These are phyloP conservation scores for Corynespora cassiicola DNA, from an alignment of 2,329 filamentous ascomycete genomes.

Conservation along the genomic window DNA sequence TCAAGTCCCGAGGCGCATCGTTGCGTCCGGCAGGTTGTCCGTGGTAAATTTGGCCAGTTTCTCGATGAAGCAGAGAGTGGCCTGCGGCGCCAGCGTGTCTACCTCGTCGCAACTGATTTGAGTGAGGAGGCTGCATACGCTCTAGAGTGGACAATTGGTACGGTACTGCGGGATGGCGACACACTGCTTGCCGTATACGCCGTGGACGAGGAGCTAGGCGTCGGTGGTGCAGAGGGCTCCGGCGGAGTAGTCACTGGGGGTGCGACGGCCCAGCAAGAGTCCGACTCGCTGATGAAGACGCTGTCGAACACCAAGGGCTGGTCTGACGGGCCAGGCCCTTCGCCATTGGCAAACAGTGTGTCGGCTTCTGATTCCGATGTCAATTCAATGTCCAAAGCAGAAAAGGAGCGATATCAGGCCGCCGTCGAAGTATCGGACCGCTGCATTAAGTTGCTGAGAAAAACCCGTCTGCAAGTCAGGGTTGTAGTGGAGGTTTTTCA, in stretches of 20 bases:
- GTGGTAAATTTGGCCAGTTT: constrained; percentile 82
- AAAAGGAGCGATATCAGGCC: constrained; percentile 80
- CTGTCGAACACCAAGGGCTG: constrained; percentile 55
- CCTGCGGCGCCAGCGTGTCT: constrained; percentile 80
- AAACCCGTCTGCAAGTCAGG: constrained; percentile 89
- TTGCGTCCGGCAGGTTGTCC: constrained; percentile 86
- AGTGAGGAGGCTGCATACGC: constrained; percentile 95
- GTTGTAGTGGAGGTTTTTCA: constrained; percentile 96
- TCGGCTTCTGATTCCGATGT: constrained; percentile 44
- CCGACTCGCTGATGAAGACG: constrained; percentile 73
- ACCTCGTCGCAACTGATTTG: constrained; percentile 93
- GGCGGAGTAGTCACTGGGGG: constrained; percentile 72
- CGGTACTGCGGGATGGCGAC: constrained; percentile 90
- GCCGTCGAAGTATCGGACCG: constrained; percentile 84
- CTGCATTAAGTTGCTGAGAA: constrained; percentile 83
- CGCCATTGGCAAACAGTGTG: constrained; percentile 42
- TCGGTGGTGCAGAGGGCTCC: constrained; percentile 57
- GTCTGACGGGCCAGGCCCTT: constrained; percentile 31
- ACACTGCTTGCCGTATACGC: constrained; percentile 93
- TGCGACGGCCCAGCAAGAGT: constrained; percentile 75
- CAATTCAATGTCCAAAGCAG: constrained; percentile 58
- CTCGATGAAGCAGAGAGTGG: constrained; percentile 80
- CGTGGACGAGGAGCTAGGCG: constrained; percentile 78
- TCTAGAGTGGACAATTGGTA: constrained; percentile 96
- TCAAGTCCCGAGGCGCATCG: constrained; percentile 78